These are phyloP conservation scores for Polygonum aviculare DNA, from an alignment of 148 eudicot species.

Conservation along the genomic window DNA sequence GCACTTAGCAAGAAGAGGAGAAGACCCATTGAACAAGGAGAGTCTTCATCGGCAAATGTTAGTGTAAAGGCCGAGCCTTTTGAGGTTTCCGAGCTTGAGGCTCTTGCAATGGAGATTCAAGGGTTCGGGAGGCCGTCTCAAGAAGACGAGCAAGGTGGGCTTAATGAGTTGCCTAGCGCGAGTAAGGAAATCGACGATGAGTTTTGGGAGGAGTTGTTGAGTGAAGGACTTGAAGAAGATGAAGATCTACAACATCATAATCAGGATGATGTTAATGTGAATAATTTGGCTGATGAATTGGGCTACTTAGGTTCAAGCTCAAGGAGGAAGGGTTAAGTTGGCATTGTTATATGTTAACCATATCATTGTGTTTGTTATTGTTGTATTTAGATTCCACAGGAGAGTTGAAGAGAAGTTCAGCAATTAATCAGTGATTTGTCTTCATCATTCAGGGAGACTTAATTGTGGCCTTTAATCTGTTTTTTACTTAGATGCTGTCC, in stretches of 20 bases:
- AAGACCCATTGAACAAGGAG: slow-evolving; percentile 27
- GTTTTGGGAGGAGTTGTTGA: slow-evolving; percentile 6
- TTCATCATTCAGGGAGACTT: background rate
- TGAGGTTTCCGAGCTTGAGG: slow-evolving; percentile 3
- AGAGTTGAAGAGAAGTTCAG: slow-evolving; percentile 1
- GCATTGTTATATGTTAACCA: background rate
- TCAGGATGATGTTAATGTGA: background rate
- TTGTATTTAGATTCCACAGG: slow-evolving; percentile 1
- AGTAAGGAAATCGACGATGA: background rate
- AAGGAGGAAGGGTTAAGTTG: background rate
- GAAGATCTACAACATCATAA: background rate
- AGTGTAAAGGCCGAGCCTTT: slow-evolving; percentile 1
- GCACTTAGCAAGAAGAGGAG: slow-evolving; percentile 31
- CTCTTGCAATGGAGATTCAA: slow-evolving; percentile 8
- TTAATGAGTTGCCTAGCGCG: background rate
- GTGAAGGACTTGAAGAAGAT: background rate
- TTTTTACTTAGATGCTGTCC: background rate
- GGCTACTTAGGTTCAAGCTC: background rate
- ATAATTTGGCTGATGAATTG: background rate
- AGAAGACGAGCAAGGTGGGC: background rate
- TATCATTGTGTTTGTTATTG: background rate
- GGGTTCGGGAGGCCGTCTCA: background rate
- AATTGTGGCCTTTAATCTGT: background rate
- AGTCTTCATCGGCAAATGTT: background rate
- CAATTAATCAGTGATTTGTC: background rate